Percentiles rank a stretch among this genome's conserved stretches.
These are phyloP conservation scores for Lactarius vividus DNA, from an alignment of 768 basidiomycete species.

Conservation along the genomic window DNA sequence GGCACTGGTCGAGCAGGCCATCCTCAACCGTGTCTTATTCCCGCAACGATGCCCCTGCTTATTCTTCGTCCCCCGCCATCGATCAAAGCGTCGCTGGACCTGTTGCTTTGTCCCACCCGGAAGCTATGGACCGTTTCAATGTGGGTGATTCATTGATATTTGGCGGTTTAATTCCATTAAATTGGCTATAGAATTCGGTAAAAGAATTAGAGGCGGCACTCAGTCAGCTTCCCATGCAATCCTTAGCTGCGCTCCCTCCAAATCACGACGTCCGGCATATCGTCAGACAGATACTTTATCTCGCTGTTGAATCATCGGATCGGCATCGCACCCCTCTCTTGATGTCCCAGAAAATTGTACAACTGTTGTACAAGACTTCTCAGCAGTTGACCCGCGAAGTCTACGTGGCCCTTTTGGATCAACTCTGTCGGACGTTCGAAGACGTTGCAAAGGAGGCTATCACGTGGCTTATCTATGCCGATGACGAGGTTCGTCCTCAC, in stretches of 20 bases:
- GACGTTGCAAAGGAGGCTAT: slow-evolving; percentile 97
- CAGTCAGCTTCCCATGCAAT: slow-evolving; percentile 67
- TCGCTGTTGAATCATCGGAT: slow-evolving; percentile 77
- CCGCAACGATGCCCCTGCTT: slow-evolving; percentile 46
- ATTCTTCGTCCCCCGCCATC: slow-evolving; percentile 60
- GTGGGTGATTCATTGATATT: slow-evolving; percentile 41
- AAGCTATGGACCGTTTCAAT: slow-evolving; percentile 86
- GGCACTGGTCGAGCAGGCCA: slow-evolving; percentile 59
- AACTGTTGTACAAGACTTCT: slow-evolving; percentile 86
- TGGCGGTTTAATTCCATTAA: neutral
- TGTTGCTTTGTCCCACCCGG: slow-evolving; percentile 60
- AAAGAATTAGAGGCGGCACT: slow-evolving; percentile 80
- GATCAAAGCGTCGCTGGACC: slow-evolving; percentile 47
- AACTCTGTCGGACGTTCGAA: slow-evolving; percentile 83
- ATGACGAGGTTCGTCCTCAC: slow-evolving; percentile 76
- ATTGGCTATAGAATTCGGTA: slow-evolving; percentile 39
- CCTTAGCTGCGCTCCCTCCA: slow-evolving; percentile 67
- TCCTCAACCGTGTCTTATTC: slow-evolving; percentile 68
- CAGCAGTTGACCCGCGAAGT: slow-evolving; percentile 88
- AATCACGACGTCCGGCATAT: slow-evolving; percentile 86
- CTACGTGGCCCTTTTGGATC: slow-evolving; percentile 85
- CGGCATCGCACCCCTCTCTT: slow-evolving; percentile 83
- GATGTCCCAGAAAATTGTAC: slow-evolving; percentile 97
- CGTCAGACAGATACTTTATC: slow-evolving; percentile 75
- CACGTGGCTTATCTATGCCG: slow-evolving; percentile 93